Evolutionary conservation across 129 eudicot species (phyloP).

Genomic region (Escallonia rubra): DNA sequence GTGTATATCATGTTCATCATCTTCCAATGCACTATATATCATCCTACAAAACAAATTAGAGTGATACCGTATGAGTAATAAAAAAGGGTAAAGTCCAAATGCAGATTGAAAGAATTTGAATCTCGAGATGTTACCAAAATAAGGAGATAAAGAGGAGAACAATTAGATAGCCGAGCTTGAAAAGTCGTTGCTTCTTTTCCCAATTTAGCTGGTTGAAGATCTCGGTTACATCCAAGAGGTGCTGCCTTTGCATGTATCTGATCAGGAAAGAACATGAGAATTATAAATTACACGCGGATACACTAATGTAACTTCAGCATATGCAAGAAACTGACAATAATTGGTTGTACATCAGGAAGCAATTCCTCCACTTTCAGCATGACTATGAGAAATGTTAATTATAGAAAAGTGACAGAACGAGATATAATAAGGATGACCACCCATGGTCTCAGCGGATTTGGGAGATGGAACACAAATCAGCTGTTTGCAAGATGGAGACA

Average conservation of each 20-base stretch:
- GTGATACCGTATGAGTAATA: not conserved
- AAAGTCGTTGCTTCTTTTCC: slow-evolving; percentile 88
- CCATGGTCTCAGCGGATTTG: no score
- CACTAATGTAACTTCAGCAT: no score
- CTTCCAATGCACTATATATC: slow-evolving; percentile 85
- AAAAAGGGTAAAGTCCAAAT: not conserved
- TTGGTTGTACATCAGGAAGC: no score
- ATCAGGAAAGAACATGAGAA: no score
- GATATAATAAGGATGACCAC: no score
- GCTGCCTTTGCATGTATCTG: slow-evolving; percentile 74
- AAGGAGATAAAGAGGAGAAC: slow-evolving; percentile 73
- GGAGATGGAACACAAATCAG: no score
- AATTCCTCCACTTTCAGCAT: no score
- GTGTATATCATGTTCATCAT: slow-evolving; percentile 47
- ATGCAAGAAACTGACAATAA: no score
- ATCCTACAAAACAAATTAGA: slow-evolving; percentile 44
- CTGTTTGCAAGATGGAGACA: no score
- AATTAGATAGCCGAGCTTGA: slow-evolving; percentile 81
- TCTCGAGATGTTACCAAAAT: slow-evolving; percentile 51
- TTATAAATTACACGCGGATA: no score
- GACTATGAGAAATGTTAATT: no score
- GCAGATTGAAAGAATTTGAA: not conserved
- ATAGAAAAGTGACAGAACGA: no score
- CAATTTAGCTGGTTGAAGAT: slow-evolving; percentile 77
- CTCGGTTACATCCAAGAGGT: slow-evolving; percentile 95